These are phyloP conservation scores for Hypoxylon rubiginosum DNA, from an alignment of 2,329 filamentous ascomycete species.

Conservation along the genomic window DNA sequence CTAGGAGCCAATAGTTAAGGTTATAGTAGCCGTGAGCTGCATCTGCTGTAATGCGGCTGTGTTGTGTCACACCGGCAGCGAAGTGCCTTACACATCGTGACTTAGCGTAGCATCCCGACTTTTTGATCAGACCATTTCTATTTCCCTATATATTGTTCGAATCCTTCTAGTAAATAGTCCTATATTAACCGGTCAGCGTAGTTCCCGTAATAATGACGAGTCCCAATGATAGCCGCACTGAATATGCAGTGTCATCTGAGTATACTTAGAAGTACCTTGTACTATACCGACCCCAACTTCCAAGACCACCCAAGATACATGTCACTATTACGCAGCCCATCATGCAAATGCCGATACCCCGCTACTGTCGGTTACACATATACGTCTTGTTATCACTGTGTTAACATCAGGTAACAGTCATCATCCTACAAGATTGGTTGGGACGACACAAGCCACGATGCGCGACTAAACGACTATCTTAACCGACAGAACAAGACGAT, in stretches of 20 bases:
- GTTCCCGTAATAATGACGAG: background rate
- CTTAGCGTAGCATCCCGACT: background rate
- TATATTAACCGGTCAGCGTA: constrained; percentile 6
- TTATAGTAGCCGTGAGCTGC: background rate
- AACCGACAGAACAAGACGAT: background rate
- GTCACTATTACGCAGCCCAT: background rate
- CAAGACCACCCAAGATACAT: background rate
- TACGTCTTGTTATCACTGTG: background rate
- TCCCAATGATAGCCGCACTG: background rate
- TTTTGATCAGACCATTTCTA: background rate
- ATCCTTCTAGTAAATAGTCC: background rate
- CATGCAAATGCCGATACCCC: constrained; percentile 25
- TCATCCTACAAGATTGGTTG: background rate
- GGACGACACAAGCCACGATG: background rate
- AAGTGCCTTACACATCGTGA: background rate
- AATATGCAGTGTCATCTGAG: background rate
- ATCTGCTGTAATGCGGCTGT: background rate
- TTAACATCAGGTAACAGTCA: background rate
- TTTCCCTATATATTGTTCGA: background rate
- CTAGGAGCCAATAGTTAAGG: background rate
- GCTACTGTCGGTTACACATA: constrained; percentile 11
- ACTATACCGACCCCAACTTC: constrained; percentile 4
- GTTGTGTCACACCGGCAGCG: background rate
- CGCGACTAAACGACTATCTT: background rate
- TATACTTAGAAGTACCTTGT: background rate